Percentiles rank a stretch among this genome's conserved stretches.
Evolutionary conservation across 257 asterid genomes (phyloP).

Genomic region (Solanum dulcamara): DNA sequence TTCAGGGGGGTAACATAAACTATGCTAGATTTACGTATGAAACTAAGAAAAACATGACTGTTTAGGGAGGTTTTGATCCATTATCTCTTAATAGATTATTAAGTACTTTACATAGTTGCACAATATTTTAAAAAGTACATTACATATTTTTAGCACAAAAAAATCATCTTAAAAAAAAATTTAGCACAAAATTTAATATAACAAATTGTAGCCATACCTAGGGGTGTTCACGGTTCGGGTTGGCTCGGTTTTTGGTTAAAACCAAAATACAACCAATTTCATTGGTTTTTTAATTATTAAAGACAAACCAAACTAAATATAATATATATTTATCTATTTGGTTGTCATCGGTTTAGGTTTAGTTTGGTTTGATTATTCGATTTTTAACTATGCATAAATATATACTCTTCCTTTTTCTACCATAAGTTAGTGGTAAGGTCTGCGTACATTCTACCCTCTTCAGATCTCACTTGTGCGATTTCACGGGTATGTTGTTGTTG

Average conservation of each 20-base stretch:
- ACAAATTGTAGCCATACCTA: not conserved
- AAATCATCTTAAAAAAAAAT: not conserved
- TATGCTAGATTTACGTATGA: not conserved
- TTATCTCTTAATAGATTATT: not conserved
- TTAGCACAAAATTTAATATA: not conserved
- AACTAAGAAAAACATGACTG: not conserved
- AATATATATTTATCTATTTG: not conserved
- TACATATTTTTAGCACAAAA: not conserved
- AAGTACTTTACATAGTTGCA: not conserved
- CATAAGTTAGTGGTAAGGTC: too few relatives aligned
- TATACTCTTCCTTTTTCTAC: not conserved
- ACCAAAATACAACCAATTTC: not conserved
- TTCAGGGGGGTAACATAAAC: not conserved
- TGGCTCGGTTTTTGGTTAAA: not conserved
- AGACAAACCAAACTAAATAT: not conserved
- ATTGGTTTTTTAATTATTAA: not conserved
- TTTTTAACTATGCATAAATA: not conserved
- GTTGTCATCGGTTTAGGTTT: not conserved
- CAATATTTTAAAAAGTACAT: not conserved
- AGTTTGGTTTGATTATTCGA: not conserved
- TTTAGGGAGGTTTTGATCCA: not conserved
- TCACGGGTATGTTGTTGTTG: too few relatives aligned
- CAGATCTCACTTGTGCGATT: too few relatives aligned
- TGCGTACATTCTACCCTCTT: too few relatives aligned
- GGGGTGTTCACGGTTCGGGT: not conserved